phyloP scores from a whole-genome alignment of 2,329 filamentous ascomycete genomes.

The Cadophora gregata region DNA sequence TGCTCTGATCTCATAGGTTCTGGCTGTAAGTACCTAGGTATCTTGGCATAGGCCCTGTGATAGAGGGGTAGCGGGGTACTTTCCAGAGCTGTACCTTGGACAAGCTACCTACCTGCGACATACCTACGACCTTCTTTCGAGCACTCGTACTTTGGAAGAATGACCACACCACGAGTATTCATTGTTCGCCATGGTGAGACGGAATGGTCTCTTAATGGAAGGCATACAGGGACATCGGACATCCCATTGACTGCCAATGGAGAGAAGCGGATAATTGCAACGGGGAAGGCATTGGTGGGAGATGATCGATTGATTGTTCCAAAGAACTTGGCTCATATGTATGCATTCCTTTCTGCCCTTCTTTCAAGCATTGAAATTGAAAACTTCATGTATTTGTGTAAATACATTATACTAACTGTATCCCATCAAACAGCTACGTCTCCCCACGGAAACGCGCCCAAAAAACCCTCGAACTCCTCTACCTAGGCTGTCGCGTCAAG shows the following conservation, averaged over 20 bases:
- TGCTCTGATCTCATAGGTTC: background rate
- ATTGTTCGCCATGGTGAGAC: slow-evolving; percentile 92
- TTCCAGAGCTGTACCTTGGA: background rate
- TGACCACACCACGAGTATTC: slow-evolving; percentile 73
- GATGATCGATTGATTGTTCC: slow-evolving; percentile 85
- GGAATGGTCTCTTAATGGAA: slow-evolving; percentile 88
- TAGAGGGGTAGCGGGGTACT: slow-evolving; percentile 14
- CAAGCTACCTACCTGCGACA: background rate
- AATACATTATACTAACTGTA: background rate
- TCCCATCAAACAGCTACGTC: slow-evolving; percentile 65
- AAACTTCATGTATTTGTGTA: background rate
- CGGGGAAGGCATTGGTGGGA: slow-evolving; percentile 83
- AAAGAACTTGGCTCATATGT: slow-evolving; percentile 82
- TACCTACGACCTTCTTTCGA: slow-evolving; percentile 1
- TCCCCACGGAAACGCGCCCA: slow-evolving; percentile 86
- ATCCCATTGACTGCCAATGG: slow-evolving; percentile 84
- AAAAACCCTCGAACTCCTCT: slow-evolving; percentile 86
- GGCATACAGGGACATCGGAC: slow-evolving; percentile 85
- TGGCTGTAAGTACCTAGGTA: no score
- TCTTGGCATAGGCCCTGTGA: no score
- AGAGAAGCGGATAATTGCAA: slow-evolving; percentile 76
- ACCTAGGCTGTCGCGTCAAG: slow-evolving; percentile 70
- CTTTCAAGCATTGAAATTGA: background rate
- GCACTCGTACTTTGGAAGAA: background rate
- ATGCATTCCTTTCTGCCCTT: slow-evolving; percentile 41